These are phyloP conservation scores for Stemphylium beticola DNA, from an alignment of 2,329 filamentous ascomycete species.

Conservation along the genomic window DNA sequence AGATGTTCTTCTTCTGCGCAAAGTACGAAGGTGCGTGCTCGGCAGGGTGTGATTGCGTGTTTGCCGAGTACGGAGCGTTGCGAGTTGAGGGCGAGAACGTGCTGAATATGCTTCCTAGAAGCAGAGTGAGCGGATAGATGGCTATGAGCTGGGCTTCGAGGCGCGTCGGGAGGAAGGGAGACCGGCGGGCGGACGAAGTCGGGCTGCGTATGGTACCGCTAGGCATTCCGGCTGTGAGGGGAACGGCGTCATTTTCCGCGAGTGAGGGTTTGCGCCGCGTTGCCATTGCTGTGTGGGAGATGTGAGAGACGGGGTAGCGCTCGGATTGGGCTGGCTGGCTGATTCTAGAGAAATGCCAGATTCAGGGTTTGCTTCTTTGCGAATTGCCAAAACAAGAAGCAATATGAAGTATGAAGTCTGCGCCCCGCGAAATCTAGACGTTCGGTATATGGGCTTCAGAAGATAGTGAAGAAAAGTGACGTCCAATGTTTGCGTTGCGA, in stretches of 20 bases:
- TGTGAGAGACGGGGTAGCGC: background rate
- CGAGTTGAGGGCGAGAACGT: constrained; percentile 74
- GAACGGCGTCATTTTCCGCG: constrained; percentile 13
- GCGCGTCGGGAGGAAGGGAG: constrained; percentile 72
- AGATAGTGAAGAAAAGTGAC: background rate
- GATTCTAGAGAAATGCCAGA: background rate
- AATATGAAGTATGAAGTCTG: background rate
- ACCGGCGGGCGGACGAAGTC: constrained; percentile 40
- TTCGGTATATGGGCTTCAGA: background rate
- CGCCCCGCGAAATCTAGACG: background rate
- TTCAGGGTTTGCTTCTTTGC: background rate
- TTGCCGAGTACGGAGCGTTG: constrained; percentile 66
- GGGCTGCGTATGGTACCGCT: constrained; percentile 29
- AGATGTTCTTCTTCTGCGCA: constrained; percentile 87
- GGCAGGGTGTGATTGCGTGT: constrained; percentile 67
- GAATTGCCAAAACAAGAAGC: background rate
- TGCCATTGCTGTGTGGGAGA: constrained; percentile 30
- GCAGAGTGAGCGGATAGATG: constrained; percentile 77
- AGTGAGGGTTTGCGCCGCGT: constrained; percentile 40
- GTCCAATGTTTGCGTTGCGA: background rate
- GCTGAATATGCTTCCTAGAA: constrained; percentile 83
- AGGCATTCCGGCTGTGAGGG: constrained; percentile 35
- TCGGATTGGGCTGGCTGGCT: constrained; percentile 2
- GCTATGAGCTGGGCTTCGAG: constrained; percentile 69
- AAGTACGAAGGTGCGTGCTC: constrained; percentile 79